Evolutionary conservation across 805 yeast genomes (phyloP).

Genomic region (Phaffomyces thermotolerans): DNA sequence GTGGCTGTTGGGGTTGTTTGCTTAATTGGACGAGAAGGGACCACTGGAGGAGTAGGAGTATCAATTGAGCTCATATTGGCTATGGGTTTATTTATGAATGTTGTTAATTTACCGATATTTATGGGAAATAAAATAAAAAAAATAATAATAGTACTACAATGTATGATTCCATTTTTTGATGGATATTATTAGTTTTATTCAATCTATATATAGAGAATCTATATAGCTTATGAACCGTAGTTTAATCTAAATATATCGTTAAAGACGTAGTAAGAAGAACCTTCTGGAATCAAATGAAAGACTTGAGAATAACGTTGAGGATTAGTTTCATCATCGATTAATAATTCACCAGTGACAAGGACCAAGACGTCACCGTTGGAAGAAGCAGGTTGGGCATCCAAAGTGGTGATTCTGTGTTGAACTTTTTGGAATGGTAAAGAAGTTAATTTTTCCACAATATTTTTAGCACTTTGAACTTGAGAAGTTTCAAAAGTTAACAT

Average conservation of each 20-base stretch:
- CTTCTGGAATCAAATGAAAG: conserved; percentile 93
- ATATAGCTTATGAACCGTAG: conserved; percentile 48
- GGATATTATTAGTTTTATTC: no score
- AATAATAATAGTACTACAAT: no score
- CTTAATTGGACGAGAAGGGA: conserved; percentile 17
- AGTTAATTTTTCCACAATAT: conserved; percentile 84
- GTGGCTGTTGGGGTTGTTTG: conserved; percentile 4
- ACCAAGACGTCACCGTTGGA: conserved; percentile 89
- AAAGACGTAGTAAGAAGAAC: conserved; percentile 84
- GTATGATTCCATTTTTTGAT: no score
- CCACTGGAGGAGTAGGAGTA: conserved; percentile 16
- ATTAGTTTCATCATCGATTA: conserved; percentile 87
- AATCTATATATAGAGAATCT: no score
- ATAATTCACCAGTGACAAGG: conserved; percentile 94
- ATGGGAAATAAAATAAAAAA: no score
- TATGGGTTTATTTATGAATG: no score
- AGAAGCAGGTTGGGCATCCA: conserved; percentile 97
- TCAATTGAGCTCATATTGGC: neutral
- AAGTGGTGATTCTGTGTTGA: conserved; percentile 85
- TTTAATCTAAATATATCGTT: conserved; percentile 96
- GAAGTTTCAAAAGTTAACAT: conserved; percentile 96
- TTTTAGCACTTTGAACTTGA: conserved; percentile 91
- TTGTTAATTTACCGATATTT: no score
- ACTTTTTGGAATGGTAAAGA: conserved; percentile 90
- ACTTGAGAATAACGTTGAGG: conserved; percentile 97